Conservation (phyloP, 2,329 filamentous ascomycete genomes). For the Didymella pinodella region DNA sequence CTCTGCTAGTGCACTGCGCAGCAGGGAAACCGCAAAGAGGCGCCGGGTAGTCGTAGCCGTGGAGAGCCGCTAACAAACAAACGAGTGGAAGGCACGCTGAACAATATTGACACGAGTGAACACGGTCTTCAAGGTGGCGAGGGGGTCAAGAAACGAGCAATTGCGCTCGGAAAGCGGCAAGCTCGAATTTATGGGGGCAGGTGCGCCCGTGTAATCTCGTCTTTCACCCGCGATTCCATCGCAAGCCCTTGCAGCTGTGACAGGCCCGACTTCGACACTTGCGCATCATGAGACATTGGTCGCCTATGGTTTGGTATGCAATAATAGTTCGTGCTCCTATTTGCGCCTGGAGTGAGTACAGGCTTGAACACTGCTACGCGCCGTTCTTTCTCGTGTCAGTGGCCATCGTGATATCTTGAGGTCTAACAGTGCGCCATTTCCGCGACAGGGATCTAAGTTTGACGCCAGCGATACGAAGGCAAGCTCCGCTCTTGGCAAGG, state of each 20-base stretch:
- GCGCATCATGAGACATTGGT: slow-evolving; percentile 13
- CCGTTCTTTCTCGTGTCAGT: slow-evolving; percentile 15
- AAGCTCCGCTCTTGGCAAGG: slow-evolving; percentile 13
- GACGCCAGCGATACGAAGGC: slow-evolving; percentile 5
- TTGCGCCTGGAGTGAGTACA: slow-evolving; percentile 6
- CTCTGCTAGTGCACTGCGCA: slow-evolving; percentile 19
- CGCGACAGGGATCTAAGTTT: slow-evolving; percentile 15
- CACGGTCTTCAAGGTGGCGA: neutral
- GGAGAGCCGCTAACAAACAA: slow-evolving; percentile 13
- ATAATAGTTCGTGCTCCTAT: neutral
- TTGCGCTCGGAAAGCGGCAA: slow-evolving; percentile 4
- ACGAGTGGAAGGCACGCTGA: slow-evolving; percentile 16
- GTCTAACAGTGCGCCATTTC: neutral
- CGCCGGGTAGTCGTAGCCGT: slow-evolving; percentile 13
- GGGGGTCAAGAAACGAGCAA: neutral
- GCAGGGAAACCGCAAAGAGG: slow-evolving; percentile 12
- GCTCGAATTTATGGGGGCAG: slow-evolving; percentile 12
- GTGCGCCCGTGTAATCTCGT: slow-evolving; percentile 14
- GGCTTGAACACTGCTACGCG: slow-evolving; percentile 14
- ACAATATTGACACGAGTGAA: slow-evolving; percentile 16
- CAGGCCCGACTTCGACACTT: neutral
- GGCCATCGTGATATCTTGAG: slow-evolving; percentile 15
- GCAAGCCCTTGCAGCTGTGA: slow-evolving; percentile 8
- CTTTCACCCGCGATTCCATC: slow-evolving; percentile 17
- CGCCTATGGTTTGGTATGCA: neutral